These are phyloP conservation scores for Gossypium mustelinum DNA, from an alignment of 345 rosid species.

Conservation along the genomic window DNA sequence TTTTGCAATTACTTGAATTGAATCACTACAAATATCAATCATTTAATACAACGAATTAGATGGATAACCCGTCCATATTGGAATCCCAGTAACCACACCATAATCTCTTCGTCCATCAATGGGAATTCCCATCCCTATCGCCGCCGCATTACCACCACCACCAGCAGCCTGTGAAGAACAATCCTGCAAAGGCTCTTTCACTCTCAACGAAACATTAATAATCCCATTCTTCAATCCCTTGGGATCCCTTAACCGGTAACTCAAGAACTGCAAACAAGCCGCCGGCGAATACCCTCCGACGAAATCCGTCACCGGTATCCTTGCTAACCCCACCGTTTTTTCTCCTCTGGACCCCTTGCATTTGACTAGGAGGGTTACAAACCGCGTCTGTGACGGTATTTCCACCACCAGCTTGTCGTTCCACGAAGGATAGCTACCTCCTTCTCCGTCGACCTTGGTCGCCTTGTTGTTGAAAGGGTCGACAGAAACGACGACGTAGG, in stretches of 20 bases:
- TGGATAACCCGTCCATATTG: conserved; percentile 33
- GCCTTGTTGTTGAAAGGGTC: conserved; percentile 14
- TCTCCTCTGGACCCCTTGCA: conserved; percentile 26
- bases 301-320: conserved; percentile 57
- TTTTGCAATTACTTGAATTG: no score
- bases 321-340: background rate
- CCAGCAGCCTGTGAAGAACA: conserved; percentile 22
- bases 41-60: background rate
- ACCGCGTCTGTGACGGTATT: conserved; percentile 31
- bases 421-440: conserved; percentile 59
- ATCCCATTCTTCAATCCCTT: conserved; percentile 49
- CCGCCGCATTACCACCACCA: background rate
- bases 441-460: conserved; percentile 27
- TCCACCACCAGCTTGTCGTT: conserved; percentile 42
- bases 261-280: conserved; percentile 55
- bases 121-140: conserved; percentile 6
- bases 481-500: conserved; percentile 28
- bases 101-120: background rate
- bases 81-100: conserved; percentile 45
- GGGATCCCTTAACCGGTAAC: conserved; percentile 56
- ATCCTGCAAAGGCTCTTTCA: conserved; percentile 22
- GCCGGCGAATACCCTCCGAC: conserved; percentile 42
- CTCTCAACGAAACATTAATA: conserved; percentile 55
- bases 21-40: background rate
- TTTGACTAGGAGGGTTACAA: conserved; percentile 36